Evolutionary conservation across 345 rosid genomes (phyloP).

Genomic region (thale cress (Arabidopsis thaliana)): DNA sequence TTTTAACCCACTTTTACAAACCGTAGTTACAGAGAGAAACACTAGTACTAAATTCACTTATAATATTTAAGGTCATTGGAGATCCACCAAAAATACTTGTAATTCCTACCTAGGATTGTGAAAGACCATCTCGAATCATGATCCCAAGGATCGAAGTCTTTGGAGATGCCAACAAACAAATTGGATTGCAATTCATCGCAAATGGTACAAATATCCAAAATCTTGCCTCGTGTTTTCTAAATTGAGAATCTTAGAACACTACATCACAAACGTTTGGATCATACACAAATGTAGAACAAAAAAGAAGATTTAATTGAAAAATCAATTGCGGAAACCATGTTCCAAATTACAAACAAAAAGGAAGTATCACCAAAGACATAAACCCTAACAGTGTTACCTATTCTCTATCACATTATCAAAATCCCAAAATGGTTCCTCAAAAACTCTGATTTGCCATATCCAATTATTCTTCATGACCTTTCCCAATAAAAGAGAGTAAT

Average conservation of each 20-base stretch:
- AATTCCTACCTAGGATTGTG: neutral
- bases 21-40: neutral
- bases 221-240: neutral
- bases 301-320: neutral
- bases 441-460: slow-evolving; percentile 16
- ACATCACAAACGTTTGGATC: neutral
- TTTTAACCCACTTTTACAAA: neutral
- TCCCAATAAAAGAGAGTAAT: slow-evolving; percentile 14
- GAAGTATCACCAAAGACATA: slow-evolving; percentile 1
- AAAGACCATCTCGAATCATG: too few species aligned
- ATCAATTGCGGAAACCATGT: neutral
- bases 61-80: too few species aligned
- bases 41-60: neutral
- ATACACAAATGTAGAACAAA: neutral
- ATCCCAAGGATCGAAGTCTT: neutral
- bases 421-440: neutral
- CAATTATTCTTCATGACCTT: slow-evolving; percentile 8
- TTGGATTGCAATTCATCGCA: neutral
- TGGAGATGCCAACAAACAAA: neutral
- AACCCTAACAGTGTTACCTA: slow-evolving; percentile 10
- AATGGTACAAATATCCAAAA: neutral
- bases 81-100: neutral
- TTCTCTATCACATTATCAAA: slow-evolving; percentile 26
- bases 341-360: neutral
- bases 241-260: neutral